phyloP scores from a whole-genome alignment of 345 rosid genomes.

The Eucalyptus polyanthemos region DNA sequence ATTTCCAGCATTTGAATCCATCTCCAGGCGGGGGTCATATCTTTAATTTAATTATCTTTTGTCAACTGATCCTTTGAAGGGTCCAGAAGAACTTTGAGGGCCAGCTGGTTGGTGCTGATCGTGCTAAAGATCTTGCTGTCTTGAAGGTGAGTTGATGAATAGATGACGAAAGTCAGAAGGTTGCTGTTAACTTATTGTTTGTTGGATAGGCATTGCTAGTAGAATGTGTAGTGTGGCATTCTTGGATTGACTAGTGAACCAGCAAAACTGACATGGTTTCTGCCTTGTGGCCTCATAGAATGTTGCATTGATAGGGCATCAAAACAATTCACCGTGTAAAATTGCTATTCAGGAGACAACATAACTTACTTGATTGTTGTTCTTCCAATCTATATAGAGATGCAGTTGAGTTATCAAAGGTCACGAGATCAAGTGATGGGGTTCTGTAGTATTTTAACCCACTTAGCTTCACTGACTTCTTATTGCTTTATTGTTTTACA shows the following conservation, averaged over 20 bases:
- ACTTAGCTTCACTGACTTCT: background rate
- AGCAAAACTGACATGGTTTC: background rate
- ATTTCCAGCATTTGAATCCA: background rate
- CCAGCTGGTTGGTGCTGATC: conserved; percentile 82
- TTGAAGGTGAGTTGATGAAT: conserved; percentile 34
- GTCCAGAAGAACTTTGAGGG: conserved; percentile 93
- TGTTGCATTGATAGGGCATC: background rate
- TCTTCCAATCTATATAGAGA: background rate
- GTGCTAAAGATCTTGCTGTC: conserved; percentile 90
- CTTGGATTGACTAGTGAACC: background rate
- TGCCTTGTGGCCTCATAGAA: background rate
- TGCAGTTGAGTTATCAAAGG: background rate
- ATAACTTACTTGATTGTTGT: background rate
- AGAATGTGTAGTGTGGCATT: background rate
- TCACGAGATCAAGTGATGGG: background rate
- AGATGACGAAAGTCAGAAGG: background rate
- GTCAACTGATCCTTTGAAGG: conserved; percentile 21
- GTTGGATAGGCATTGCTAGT: background rate
- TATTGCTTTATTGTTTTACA: background rate
- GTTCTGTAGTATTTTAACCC: background rate
- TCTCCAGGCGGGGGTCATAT: background rate
- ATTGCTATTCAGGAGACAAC: background rate
- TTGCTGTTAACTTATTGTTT: background rate
- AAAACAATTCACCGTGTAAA: background rate
- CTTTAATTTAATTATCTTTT: background rate